These are phyloP conservation scores for Apophysomyces variabilis DNA, from an alignment of 371 early-diverging fungal genomes.

Conservation along the genomic window DNA sequence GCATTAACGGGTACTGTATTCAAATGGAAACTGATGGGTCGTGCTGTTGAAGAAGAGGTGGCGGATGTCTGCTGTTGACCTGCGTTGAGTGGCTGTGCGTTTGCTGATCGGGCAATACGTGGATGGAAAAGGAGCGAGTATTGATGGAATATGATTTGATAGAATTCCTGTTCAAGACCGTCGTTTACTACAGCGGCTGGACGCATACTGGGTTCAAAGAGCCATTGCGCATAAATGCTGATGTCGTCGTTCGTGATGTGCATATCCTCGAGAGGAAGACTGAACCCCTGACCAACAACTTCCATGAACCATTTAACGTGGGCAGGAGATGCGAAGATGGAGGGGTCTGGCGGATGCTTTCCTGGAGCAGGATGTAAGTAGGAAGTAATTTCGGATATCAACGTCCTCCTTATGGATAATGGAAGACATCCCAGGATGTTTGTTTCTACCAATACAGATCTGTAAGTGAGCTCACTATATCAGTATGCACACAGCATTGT, in stretches of 20 bases:
- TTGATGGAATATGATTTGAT: conserved; percentile 76
- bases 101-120: conserved; percentile 35
- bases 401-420: conserved; percentile 59
- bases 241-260: conserved; percentile 67
- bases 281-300: conserved; percentile 81
- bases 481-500: not conserved
- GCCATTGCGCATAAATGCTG: conserved; percentile 76
- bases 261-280: conserved; percentile 78
- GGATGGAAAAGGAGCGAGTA: conserved; percentile 76
- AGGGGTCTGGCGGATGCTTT: conserved; percentile 52
- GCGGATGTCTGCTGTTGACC: conserved; percentile 11
- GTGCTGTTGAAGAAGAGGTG: conserved; percentile 2
- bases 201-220: conserved; percentile 66
- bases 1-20: conserved; percentile 32
- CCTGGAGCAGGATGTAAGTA: conserved; percentile 51
- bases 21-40: conserved; percentile 28
- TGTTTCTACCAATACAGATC: conserved; percentile 52
- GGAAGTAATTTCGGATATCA: conserved; percentile 69
- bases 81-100: conserved; percentile 19
- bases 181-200: conserved; percentile 64
- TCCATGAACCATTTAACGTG: conserved; percentile 89
- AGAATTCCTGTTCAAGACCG: conserved; percentile 47
- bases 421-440: conserved; percentile 72
- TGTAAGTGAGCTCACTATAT: not conserved
- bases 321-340: conserved; percentile 62